Base-by-base conservation (phyloP, 1,284 basidiomycete genomes). In the Ganoderma lucidum region DNA sequence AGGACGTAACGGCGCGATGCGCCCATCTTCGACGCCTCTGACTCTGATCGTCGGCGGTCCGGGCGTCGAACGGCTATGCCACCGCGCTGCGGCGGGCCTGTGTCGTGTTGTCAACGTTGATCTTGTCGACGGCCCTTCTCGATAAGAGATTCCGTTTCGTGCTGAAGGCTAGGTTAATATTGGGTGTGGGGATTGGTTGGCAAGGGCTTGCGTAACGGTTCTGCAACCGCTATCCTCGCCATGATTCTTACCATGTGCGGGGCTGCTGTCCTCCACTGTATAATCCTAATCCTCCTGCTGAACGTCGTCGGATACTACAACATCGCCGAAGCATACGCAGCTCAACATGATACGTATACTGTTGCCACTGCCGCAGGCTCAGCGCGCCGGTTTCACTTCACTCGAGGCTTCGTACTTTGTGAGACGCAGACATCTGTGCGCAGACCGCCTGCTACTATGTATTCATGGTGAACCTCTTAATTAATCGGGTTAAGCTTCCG, bases 221-320 rank as follows among this genome's bases (percentile, higher is more conserved):
- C 17, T 1, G 35, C 28, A 6, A 6, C 37, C 6, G 8, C 17
- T 3, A 9, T 63, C 23, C 37, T 63, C 19, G 23, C 32, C 35
- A 48, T 32, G 3, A 53, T 48, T 3, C 12, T 63, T 14, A 17
- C 53, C 3, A 63, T 63, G 62, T 63, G 53, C 12, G 62, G 45
- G 17, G 53, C 48, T 0, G 48, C 44, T 19, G 48, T 28, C 19
- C 15, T 53, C 44, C 48, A 53, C 35, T 63, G 62, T 48, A 30
- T n/a, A 9, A 32, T 12, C 6, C 62, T 53, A 9, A 32, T 12
- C 6, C 62, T 53, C 62, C 48, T 63, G 30, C 35, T 63, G 48
- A 63, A 53, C 62, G 35, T 42, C 48, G 53, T 53, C 48, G 62
- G 62, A 14, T 35, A 51, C 14, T 63, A 63, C 35, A 39, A 63